These are phyloP conservation scores for Aspergillus heteromorphus DNA, from an alignment of 495 filamentous ascomycete genomes.

Conservation along the genomic window DNA sequence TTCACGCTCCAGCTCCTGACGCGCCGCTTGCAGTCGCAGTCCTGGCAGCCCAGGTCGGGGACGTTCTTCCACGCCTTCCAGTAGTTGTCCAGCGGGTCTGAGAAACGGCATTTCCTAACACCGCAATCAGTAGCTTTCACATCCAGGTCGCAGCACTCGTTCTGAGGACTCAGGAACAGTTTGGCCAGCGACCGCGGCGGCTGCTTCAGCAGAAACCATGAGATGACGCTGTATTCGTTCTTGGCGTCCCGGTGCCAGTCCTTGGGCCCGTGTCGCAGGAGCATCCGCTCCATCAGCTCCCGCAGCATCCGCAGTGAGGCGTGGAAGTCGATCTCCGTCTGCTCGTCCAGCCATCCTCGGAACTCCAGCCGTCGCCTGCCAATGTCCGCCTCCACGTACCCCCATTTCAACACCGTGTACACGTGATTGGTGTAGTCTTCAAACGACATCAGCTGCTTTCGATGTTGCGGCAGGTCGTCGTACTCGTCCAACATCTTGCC, in stretches of 20 bases:
- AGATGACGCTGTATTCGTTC: conserved; percentile 25
- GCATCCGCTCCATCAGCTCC: conserved; percentile 25
- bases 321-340: conserved; percentile 25
- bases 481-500: conserved; percentile 20
- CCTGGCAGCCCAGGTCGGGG: conserved; percentile 18
- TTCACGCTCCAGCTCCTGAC: conserved; percentile 26
- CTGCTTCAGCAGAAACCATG: conserved; percentile 28
- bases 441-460: conserved; percentile 9
- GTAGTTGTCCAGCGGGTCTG: conserved; percentile 26
- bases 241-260: conserved; percentile 23
- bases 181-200: conserved; percentile 20
- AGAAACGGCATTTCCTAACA: conserved; percentile 18
- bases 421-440: conserved; percentile 18
- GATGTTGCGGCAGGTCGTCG: conserved; percentile 13
- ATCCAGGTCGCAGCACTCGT: conserved; percentile 24
- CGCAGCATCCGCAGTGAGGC: conserved; percentile 27
- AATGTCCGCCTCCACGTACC: conserved; percentile 22
- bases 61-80: conserved; percentile 26
- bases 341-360: conserved; percentile 18
- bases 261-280: conserved; percentile 27
- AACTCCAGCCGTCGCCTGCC: conserved; percentile 21
- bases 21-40: conserved; percentile 25
- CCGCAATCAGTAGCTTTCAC: conserved; percentile 13
- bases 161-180: conserved; percentile 21
- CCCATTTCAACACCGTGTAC: conserved; percentile 21